Evolutionary conservation across 768 basidiomycete species (phyloP).

Genomic region (Amanita jacksonii): DNA sequence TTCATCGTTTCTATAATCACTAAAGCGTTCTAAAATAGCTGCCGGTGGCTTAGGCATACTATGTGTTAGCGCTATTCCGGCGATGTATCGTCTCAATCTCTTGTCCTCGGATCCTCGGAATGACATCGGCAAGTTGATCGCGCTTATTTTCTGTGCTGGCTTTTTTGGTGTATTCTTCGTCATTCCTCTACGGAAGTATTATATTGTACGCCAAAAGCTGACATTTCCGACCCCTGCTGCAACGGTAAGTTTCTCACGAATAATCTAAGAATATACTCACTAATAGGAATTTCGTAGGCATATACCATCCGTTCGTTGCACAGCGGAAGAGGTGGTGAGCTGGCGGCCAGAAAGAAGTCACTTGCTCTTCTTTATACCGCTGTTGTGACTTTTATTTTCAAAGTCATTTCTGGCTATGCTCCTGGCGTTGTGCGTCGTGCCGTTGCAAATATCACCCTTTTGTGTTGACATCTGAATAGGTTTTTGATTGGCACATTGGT

Average conservation of each 20-base stretch:
- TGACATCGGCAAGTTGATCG: constrained; percentile 48
- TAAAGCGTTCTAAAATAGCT: constrained; percentile 19
- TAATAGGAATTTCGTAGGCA: constrained; percentile 25
- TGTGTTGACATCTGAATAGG: constrained; percentile 16
- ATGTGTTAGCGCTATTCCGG: constrained; percentile 50
- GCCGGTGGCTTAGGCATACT: constrained; percentile 51
- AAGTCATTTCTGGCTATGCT: constrained; percentile 47
- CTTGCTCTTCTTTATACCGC: constrained; percentile 40
- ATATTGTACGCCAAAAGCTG: constrained; percentile 52
- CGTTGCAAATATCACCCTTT: no score
- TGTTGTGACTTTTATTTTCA: constrained; percentile 35
- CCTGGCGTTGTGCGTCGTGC: constrained; percentile 40
- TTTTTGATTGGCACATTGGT: constrained; percentile 57
- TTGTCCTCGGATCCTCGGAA: constrained; percentile 34
- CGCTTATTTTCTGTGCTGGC: constrained; percentile 41
- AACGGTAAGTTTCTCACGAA: constrained; percentile 28
- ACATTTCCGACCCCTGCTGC: constrained; percentile 60
- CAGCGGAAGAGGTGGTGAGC: constrained; percentile 37
- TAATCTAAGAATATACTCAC: no score
- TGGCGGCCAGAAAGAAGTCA: constrained; percentile 46
- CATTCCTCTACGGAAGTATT: constrained; percentile 52
- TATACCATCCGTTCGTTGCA: constrained; percentile 57
- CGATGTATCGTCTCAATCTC: constrained; percentile 47
- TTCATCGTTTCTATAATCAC: constrained; percentile 8
- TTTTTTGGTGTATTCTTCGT: constrained; percentile 64